Base-by-base conservation (phyloP, 1,284 basidiomycete species). In the Cryptococcus maquisensis region DNA sequence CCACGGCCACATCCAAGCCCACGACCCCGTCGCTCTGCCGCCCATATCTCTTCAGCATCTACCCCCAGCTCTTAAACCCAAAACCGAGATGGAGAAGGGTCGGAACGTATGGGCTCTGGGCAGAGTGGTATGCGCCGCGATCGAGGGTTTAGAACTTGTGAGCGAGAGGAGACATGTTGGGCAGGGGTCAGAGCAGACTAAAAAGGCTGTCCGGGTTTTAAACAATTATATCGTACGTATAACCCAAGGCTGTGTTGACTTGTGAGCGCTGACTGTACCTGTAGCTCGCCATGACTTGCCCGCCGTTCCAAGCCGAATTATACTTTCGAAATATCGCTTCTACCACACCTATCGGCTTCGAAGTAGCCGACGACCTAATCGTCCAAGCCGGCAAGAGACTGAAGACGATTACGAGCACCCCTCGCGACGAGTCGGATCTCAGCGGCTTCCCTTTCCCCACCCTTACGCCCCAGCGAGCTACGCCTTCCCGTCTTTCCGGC, bases 181-280 rank as follows among this genome's bases (percentile, higher is more conserved):
- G 50, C 20, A 39, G 13, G 36, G 50, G 40, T n/a, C 26, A 54
- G 53, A 57, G 5, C 48, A 47, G 47, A 32, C 49, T 12, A 49
- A 57, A 37, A 50, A 40, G 4, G 64, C 53, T 9, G 64, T 67
- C 16, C 39, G 52, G 12, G 55, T 71, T 45, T 64, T 72, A 53
- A 62, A 59, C 7, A 60, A 61, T 26, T 74, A 74, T 52, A 66
- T 74, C 18, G 72, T 74, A 47, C 58, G 72, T 64, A n/a, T n/a
- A n/a, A n/a, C n/a, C n/a, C n/a, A n/a, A n/a, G n/a, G n/a, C n/a
- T n/a, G n/a, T n/a, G n/a, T n/a, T n/a, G n/a, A n/a, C n/a, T n/a
- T n/a, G n/a, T n/a, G n/a, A n/a, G n/a, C n/a, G n/a, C n/a, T n/a
- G n/a, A n/a, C n/a, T n/a, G n/a, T n/a, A n/a, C n/a, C n/a, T 44